Conservation (phyloP, 169 alveolate species). For the Cryptosporidium bovis region DNA sequence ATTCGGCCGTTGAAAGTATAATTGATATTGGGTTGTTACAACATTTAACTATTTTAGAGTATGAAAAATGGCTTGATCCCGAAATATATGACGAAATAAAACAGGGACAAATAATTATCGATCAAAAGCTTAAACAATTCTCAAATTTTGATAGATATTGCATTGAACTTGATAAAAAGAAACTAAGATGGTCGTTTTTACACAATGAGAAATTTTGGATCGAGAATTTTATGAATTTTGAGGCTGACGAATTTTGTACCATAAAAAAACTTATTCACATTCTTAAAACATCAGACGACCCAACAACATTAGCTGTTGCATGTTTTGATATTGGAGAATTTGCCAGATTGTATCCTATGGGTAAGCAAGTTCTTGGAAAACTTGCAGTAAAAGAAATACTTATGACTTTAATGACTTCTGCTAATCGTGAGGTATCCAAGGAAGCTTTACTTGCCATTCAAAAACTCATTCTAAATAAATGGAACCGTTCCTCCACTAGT, state of each 20-base stretch:
- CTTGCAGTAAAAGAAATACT: slow-evolving; percentile 86
- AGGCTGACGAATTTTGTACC: slow-evolving; percentile 84
- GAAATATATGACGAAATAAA: slow-evolving; percentile 85
- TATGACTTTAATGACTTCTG: slow-evolving; percentile 85
- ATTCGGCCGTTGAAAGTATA: slow-evolving; percentile 69
- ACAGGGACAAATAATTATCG: slow-evolving; percentile 82
- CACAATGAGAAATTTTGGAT: slow-evolving; percentile 89
- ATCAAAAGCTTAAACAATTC: slow-evolving; percentile 79
- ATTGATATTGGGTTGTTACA: slow-evolving; percentile 71
- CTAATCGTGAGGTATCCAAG: slow-evolving; percentile 87
- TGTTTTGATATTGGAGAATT: slow-evolving; percentile 91
- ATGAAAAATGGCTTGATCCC: slow-evolving; percentile 87
- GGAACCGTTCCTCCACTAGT: slow-evolving; percentile 76
- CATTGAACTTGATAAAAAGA: slow-evolving; percentile 82
- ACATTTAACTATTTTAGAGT: slow-evolving; percentile 81
- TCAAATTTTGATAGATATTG: slow-evolving; percentile 85
- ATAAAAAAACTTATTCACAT: slow-evolving; percentile 83
- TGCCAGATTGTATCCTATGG: slow-evolving; percentile 88
- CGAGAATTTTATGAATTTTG: slow-evolving; percentile 83
- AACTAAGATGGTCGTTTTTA: slow-evolving; percentile 84
- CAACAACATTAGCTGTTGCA: slow-evolving; percentile 86
- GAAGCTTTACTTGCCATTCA: slow-evolving; percentile 90
- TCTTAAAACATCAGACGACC: slow-evolving; percentile 82
- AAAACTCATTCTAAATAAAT: slow-evolving; percentile 87
- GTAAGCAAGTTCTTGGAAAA: slow-evolving; percentile 86